Base-by-base conservation (phyloP, 441 rosid genomes). In the Gossypium gossypioides region DNA sequence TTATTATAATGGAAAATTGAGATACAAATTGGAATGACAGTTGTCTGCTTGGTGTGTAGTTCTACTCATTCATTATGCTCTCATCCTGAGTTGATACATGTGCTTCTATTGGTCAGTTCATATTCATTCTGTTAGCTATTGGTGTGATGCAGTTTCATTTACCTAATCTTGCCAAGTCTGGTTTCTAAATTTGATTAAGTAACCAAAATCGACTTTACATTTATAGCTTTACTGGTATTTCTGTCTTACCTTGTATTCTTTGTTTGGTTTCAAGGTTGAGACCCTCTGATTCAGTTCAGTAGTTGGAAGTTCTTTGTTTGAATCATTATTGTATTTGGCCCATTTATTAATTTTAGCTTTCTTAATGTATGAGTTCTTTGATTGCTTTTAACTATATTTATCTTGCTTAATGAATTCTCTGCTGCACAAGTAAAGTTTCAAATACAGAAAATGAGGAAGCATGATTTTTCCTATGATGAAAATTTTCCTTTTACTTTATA, bases 151-250 rank as follows among this genome's bases (percentile, higher is more conserved):
- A 50, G 58, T 67, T 67, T 32, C 44, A 3, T 67, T 8, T 66
- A 67, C 58, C 44, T 48, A 22, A 50, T 25, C 15, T 48, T 25
- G 44, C 42, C 42, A 3, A 58, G 42, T 3, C 25, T 48, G 42
- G 42, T 25, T 66, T 67, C 71, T 66, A 44, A 46, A 66, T 6
- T 66, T 48, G 54, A 66, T 22, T 67, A 24, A 48, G 25, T 25
- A 19, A 48, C 42, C 15, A n/a, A 48, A n/a, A n/a, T 7, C 4
- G 57, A 10, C 29, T 42, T 44, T 44, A 42, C 6, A 0, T 15
- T 34, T 50, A 57, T 27, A 15, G 19, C 24, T 6, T 48, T 25
- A 25, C 24, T 1, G 22, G 40, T 24, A 66, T 66, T 46, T 13
- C 57, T 42, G n/a, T 46, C 57, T 24, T 46, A 64, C 16, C 13